Evolutionary conservation across 805 yeast genomes (phyloP).

Genomic region (Candida hungchunana): DNA sequence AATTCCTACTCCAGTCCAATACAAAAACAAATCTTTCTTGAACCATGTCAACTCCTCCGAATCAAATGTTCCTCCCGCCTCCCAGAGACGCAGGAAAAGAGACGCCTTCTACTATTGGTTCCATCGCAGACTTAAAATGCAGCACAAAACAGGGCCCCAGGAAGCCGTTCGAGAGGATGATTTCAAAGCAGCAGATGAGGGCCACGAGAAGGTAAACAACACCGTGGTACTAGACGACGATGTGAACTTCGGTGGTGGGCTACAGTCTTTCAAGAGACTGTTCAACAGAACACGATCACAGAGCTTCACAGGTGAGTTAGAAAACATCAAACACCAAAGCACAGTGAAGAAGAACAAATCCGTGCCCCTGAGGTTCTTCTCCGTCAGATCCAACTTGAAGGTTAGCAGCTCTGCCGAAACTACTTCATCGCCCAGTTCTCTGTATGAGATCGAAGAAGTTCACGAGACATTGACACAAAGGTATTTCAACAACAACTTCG

Average conservation of each 20-base stretch:
- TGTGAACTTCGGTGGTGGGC: no score
- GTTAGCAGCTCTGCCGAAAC: background rate
- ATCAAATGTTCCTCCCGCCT: no score
- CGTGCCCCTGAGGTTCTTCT: slow-evolving; percentile 11
- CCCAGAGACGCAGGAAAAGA: slow-evolving; percentile 1
- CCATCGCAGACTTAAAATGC: background rate
- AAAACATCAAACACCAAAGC: slow-evolving; percentile 2
- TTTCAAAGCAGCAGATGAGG: background rate
- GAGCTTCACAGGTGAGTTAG: slow-evolving; percentile 4
- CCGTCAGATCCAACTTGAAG: slow-evolving; percentile 1
- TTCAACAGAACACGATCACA: slow-evolving; percentile 5
- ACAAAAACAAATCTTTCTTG: no score
- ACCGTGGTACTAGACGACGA: no score
- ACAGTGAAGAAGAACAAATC: slow-evolving; percentile 5
- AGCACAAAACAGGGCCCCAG: background rate
- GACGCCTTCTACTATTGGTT: slow-evolving; percentile 1
- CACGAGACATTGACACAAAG: slow-evolving; percentile 26
- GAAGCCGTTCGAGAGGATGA: no score
- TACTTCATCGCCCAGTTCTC: no score
- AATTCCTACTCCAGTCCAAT: no score
- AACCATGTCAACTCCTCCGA: no score
- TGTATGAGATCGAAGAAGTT: slow-evolving; percentile 3
- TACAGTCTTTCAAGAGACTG: slow-evolving; percentile 8
- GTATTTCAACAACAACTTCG: slow-evolving; percentile 21
- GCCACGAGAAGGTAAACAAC: background rate